A percentile compares a stretch with the other conserved stretches of the same genome.
These are phyloP conservation scores for Penicillium mononematosum DNA, from an alignment of 495 filamentous ascomycete genomes.

Conservation along the genomic window DNA sequence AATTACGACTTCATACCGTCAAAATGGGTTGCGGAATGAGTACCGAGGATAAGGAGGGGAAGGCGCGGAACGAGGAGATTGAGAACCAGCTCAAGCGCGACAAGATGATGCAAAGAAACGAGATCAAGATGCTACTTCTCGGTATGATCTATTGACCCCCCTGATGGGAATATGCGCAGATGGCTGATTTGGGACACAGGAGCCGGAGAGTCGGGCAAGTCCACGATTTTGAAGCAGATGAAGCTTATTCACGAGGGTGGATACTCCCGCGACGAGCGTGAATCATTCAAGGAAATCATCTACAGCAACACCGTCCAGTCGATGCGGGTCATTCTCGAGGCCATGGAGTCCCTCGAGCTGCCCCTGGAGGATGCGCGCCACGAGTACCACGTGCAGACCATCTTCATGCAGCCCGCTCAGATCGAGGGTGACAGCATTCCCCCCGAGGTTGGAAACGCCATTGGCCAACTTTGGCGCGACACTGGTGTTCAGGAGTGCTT, in stretches of 20 bases:
- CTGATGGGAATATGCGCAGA: neutral
- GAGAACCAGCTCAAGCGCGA: slow-evolving; percentile 96
- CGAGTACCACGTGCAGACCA: slow-evolving; percentile 93
- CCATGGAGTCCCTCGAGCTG: slow-evolving; percentile 90
- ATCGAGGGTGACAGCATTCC: slow-evolving; percentile 95
- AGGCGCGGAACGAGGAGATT: slow-evolving; percentile 98
- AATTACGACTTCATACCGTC: slow-evolving; percentile 38
- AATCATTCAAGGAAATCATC: slow-evolving; percentile 87
- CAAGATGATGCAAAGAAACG: slow-evolving; percentile 92
- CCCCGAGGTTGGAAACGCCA: slow-evolving; percentile 89
- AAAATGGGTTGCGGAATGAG: slow-evolving; percentile 99
- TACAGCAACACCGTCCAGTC: slow-evolving; percentile 98
- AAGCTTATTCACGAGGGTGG: slow-evolving; percentile 62
- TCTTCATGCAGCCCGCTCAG: slow-evolving; percentile 93
- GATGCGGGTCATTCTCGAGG: slow-evolving; percentile 93
- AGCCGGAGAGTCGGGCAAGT: slow-evolving; percentile 99
- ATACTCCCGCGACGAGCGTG: slow-evolving; percentile 56
- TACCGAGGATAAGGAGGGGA: slow-evolving; percentile 99
- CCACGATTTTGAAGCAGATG: slow-evolving; percentile 99
- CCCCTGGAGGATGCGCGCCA: slow-evolving; percentile 82
- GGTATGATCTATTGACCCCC: slow-evolving; percentile 56
- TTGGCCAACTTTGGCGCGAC: slow-evolving; percentile 91
- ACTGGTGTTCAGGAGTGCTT: slow-evolving; percentile 93
- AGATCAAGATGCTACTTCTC: slow-evolving; percentile 99
- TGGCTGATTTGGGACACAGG: slow-evolving; percentile 52